Base-by-base conservation (phyloP, 192 early-diverging fungal genomes). In the Jimgerdemannia flammicorona region DNA sequence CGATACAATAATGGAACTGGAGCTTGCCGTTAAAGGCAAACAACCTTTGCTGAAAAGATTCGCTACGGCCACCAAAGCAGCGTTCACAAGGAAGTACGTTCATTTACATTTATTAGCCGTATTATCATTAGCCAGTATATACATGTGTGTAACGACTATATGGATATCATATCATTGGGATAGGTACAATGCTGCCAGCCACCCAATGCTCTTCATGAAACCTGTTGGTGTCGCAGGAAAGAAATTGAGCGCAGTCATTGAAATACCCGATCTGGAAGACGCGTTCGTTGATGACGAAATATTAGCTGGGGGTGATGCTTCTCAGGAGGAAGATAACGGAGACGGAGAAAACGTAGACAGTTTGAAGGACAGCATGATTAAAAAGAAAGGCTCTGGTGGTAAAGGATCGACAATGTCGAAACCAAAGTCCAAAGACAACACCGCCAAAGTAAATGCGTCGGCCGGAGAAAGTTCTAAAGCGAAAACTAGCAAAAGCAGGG, bases 1-100 rank as follows among this genome's bases (percentile, higher is more conserved):
- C 81, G 96, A 98, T n/a, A 78, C 90, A 0, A 87, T 99, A 67
- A 69, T 94, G 80, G 95, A 97, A 75, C 77, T 99, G 63, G 90
- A 91, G 9, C 66, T 97, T 43, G 85, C 81, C 3, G 70, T 75
- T 19, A 84, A 84, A 64, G 71, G 59, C 39, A 49, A 73, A 72
- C 70, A 73, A 66, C 29, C 39, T 10, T 72, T 90, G 70, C 70
- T 82, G 10, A 84, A 82, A 64, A 80, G 85, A 40, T 88, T 98
- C 40, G 81, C 91, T 1, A 79, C 91, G 1, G 80, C 81, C 0
- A 86, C 88, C 44, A 98, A 98, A 77, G 75, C 91, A 7, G 79
- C 93, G 0, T 97, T 98, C 81, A 99, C 95, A 40, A 85, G 87
- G 77, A 85, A 86, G 85, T 93, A 91, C 82, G 85, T 59, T 59